phyloP scores from a whole-genome alignment of 1,284 basidiomycete species.

The Papiliotrema fonsecae region DNA sequence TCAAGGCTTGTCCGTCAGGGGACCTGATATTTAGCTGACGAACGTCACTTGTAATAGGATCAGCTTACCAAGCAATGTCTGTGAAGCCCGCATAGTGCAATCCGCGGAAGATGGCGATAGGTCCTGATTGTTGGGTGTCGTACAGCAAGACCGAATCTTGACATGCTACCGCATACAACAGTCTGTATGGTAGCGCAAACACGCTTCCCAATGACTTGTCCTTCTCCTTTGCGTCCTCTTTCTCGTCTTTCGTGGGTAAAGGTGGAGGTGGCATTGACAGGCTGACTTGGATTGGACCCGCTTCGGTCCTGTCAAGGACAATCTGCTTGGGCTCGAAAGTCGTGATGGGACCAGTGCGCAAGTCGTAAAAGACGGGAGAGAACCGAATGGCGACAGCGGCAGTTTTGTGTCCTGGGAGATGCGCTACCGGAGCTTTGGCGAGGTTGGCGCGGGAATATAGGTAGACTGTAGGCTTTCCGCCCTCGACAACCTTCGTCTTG shows the following conservation, averaged over 20 bases:
- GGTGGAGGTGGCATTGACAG: conserved; percentile 47
- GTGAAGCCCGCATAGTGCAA: conserved; percentile 98
- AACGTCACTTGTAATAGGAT: neutral
- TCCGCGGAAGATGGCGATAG: conserved; percentile 88
- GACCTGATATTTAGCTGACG: conserved; percentile 59
- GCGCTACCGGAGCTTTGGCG: conserved; percentile 82
- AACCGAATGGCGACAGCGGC: conserved; percentile 90
- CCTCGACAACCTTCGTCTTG: conserved; percentile 34
- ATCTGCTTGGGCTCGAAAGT: conserved; percentile 54
- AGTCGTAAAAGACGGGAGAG: conserved; percentile 86
- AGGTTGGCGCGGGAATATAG: conserved; percentile 95
- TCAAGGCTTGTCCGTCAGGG: conserved; percentile 86
- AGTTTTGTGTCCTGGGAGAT: conserved; percentile 93
- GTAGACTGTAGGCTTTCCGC: conserved; percentile 71
- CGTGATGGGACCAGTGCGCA: conserved; percentile 59
- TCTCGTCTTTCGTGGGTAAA: conserved; percentile 43
- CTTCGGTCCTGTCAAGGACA: conserved; percentile 66
- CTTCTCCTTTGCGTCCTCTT: conserved; percentile 26
- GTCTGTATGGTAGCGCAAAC: conserved; percentile 86
- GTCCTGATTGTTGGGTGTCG: conserved; percentile 93
- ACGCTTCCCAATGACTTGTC: conserved; percentile 48
- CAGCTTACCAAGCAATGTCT: conserved; percentile 83
- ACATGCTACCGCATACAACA: conserved; percentile 93
- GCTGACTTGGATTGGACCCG: conserved; percentile 38
- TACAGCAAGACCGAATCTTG: conserved; percentile 95